Base-by-base conservation (phyloP, 208 protist genomes). In the Leishmania major region DNA sequence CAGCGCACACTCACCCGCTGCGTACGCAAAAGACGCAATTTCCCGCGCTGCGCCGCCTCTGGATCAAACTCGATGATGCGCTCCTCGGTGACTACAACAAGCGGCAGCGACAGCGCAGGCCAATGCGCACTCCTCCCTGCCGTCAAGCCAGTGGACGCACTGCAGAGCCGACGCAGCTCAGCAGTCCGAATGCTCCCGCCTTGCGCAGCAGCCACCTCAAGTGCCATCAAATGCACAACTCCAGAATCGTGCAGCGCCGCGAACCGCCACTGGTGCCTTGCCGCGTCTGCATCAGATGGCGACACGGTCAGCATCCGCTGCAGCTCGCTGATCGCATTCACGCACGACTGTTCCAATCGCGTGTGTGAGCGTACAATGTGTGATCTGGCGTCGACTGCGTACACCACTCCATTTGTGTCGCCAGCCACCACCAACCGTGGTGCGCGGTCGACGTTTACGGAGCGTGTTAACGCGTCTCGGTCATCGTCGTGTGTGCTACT, bases 351-450 rank as follows among this genome's bases (percentile, higher is more conserved):
- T 72, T 89, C 86, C 17, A 89, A 71, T n/a, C 66, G 62, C 43
- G 53, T 10, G 40, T 78, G 59, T 17, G 83, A 60, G 3, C 72
- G 55, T 13, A 84, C 76, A 2, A 31, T 43, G 53, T 83, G 87
- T n/a, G 71, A 78, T 22, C 3, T 75, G 35, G 79, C 53, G 43
- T 83, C 49, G 25, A 91, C 72, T 4, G 92, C 84, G 64, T 83
- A 85, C 19, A 96, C 78, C 19, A 84, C 1, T 2, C 93, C 91
- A 78, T 90, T 94, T 3, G 93, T 94, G 78, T 96, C 93, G 31
- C 91, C 93, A 0, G 89, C 86, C 22, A 92, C 59, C 2, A 92
- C 60, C 51, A 90, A 77, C 22, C 2, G 31, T 43, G 53, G 8
- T 15, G 43, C n/a, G 11, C 25, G 11, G 13, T 74, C 45, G 11